These are phyloP conservation scores for Anthostomella pinea DNA, from an alignment of 2,329 filamentous ascomycete genomes.

Conservation along the genomic window DNA sequence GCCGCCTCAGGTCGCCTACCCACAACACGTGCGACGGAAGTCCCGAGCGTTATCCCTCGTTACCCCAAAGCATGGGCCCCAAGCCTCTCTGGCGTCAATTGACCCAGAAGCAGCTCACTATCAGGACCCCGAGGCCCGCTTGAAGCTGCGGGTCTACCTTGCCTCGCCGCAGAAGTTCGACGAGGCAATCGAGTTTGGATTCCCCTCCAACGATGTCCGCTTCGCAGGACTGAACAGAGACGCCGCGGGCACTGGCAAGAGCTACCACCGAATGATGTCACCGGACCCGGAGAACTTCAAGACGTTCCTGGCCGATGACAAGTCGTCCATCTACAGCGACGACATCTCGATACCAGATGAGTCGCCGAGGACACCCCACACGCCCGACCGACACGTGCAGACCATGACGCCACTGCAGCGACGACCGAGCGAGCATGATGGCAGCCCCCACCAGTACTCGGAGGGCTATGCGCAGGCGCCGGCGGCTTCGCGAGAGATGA, in stretches of 20 bases:
- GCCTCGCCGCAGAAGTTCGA: slow-evolving; percentile 93
- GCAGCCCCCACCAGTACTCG: slow-evolving; percentile 28
- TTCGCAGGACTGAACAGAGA: slow-evolving; percentile 34
- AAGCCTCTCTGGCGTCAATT: slow-evolving; percentile 50
- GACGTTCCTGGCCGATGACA: slow-evolving; percentile 45
- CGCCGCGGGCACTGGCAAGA: slow-evolving; percentile 19
- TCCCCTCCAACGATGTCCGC: slow-evolving; percentile 60
- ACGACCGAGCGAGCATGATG: slow-evolving; percentile 27
- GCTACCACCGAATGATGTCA: slow-evolving; percentile 21
- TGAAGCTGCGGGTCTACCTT: slow-evolving; percentile 82
- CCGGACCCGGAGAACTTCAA: slow-evolving; percentile 49
- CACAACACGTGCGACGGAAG: slow-evolving; percentile 44
- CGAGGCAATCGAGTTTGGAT: slow-evolving; percentile 91
- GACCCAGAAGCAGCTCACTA: slow-evolving; percentile 79
- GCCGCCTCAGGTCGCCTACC: slow-evolving; percentile 24
- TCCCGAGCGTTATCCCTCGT: slow-evolving; percentile 57
- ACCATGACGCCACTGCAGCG: slow-evolving; percentile 19
- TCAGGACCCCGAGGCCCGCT: slow-evolving; percentile 81
- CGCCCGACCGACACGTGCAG: slow-evolving; percentile 39
- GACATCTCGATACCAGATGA: slow-evolving; percentile 56
- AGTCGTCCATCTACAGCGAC: slow-evolving; percentile 53
- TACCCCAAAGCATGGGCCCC: slow-evolving; percentile 43
- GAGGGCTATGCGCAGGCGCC: slow-evolving; percentile 50
- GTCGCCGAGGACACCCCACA: slow-evolving; percentile 56
- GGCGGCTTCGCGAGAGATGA: slow-evolving; percentile 79